Base-by-base conservation (phyloP, 306 rosid species). In the Malus sylvestris region DNA sequence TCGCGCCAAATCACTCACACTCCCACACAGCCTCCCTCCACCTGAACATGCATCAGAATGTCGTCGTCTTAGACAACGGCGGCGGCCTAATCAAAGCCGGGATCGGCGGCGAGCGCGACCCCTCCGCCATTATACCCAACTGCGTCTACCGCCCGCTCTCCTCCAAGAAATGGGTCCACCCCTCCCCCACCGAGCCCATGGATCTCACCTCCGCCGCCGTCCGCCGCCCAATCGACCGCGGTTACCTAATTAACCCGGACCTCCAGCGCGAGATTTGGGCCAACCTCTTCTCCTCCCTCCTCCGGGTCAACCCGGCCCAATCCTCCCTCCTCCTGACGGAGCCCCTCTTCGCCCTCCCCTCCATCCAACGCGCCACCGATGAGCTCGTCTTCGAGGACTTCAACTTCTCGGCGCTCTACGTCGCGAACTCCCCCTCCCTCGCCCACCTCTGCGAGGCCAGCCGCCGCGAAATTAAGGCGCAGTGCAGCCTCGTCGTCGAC, bases 181-280 rank as follows among this genome's bases (percentile, higher is more conserved):
- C 91, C 1, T 82, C 83, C 32, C 88, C 97, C 18, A 32, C 79
- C 78, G 82, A 81, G 57, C 44, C 77, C 65, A 60, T 69, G 18
- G 98, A 94, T 91, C 95, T 94, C 20, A 94, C 96, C 68, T 94
- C 98, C 60, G 97, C 93, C 57, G 80, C 98, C 9, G 92, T 91
- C 44, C 97, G 97, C 53, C 96, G 97, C 16, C 98, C 98, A 29
- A 74, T 94, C 72, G 98, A 94, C 81, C 87, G 96, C 5, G 97
- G 98, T 6, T 90, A 94, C 85, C 87, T 94, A 12, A 92, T 90
- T 49, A 91, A 92, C 83, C 93, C 97, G 3, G 98, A 94, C 16
- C 97, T 94, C 32, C 93, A 94, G 65, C 93, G 98, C 63, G 98
- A 94, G 70, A 89, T 94, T 85, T 94, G 98, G 98, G 81, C 96